Conservation (phyloP, 2,329 filamentous ascomycete genomes). For the Apiospora saccharicola region DNA sequence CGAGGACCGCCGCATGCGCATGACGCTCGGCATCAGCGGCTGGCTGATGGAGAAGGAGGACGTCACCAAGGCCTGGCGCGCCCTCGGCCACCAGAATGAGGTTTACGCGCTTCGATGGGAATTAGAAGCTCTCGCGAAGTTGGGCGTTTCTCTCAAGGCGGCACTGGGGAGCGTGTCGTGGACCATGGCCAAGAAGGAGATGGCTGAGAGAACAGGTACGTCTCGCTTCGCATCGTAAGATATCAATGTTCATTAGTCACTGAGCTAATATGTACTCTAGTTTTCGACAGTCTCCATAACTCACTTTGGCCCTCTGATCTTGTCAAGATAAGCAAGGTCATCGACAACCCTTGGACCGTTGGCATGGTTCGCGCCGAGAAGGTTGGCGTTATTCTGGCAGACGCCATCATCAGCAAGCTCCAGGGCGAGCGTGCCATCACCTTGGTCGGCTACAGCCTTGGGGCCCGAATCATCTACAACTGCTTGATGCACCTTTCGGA, state of each 20-base stretch:
- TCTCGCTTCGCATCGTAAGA: slow-evolving; percentile 14
- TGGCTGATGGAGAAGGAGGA: slow-evolving; percentile 79
- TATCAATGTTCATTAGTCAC: background rate
- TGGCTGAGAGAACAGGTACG: slow-evolving; percentile 54
- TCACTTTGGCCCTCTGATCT: slow-evolving; percentile 69
- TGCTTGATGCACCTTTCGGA: slow-evolving; percentile 81
- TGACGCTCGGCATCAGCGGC: slow-evolving; percentile 85
- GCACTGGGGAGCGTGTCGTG: slow-evolving; percentile 85
- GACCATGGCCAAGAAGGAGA: slow-evolving; percentile 67
- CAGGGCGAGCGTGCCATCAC: slow-evolving; percentile 85
- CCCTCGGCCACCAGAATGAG: slow-evolving; percentile 76
- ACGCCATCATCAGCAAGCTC: slow-evolving; percentile 81
- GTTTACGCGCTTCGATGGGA: slow-evolving; percentile 88
- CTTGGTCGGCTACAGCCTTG: slow-evolving; percentile 82
- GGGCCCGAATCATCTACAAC: slow-evolving; percentile 81
- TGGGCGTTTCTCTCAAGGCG: slow-evolving; percentile 79
- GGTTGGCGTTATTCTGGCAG: slow-evolving; percentile 73
- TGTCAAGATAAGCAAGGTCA: slow-evolving; percentile 73
- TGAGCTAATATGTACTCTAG: slow-evolving; percentile 41
- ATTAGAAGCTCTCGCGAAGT: slow-evolving; percentile 74
- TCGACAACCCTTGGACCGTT: slow-evolving; percentile 83
- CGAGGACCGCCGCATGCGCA: slow-evolving; percentile 72
- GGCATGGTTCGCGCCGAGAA: slow-evolving; percentile 81
- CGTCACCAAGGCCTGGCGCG: slow-evolving; percentile 79
- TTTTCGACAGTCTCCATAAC: slow-evolving; percentile 64